Evolutionary conservation across 495 filamentous ascomycete species (phyloP), one percentile per base, ranked within the genome.

Genomic region (Sabuloglossum arenarium): DNA sequence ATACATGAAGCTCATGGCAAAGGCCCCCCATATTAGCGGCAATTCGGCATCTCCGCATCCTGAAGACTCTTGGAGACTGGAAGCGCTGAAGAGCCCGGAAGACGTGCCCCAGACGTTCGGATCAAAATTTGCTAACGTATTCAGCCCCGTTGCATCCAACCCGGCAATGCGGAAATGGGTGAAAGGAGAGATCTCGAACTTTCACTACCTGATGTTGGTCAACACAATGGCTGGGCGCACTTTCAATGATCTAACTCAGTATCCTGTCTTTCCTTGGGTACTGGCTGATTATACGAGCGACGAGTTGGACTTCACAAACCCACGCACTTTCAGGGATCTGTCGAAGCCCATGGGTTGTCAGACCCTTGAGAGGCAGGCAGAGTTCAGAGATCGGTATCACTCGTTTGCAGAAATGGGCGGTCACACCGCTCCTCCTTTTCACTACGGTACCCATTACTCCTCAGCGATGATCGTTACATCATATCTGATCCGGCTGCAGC

Each of bases 291-390:
- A 97, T 67, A 91, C 86, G 4, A 94, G 89, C 65, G 85, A 94
- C n/a, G 87, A 96, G 60, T 73, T 98, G 29, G 87, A 97, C 61
- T 69, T 98, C 32, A 77, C 78, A 47, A 78, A 96, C 62, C 86
- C 88, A 3, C 76, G 79, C 27, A 84, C 79, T 16, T 98, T 95
- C 69, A 77, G 91, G 58, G 90, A 98, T 65, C 68, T 98, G 30
- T 86, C 88, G 0, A 96, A 90, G 63, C 91, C 91, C 0, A 97
- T 98, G 87, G 93, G 93, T 12, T 88, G 85, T n/a, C 91, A 98
- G 65, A 85, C 79, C 5, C 65, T 73, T 6, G 74, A 79, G 34
- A 77, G 91, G 57, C 81, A 88, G 59, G 70, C 73, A 0, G 85
- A 86, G 12, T 93, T 91, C 62, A 75, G 75, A 39, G 85, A 90